Conservation (phyloP, 2,329 filamentous ascomycete genomes). For the Fusarium illudens region DNA sequence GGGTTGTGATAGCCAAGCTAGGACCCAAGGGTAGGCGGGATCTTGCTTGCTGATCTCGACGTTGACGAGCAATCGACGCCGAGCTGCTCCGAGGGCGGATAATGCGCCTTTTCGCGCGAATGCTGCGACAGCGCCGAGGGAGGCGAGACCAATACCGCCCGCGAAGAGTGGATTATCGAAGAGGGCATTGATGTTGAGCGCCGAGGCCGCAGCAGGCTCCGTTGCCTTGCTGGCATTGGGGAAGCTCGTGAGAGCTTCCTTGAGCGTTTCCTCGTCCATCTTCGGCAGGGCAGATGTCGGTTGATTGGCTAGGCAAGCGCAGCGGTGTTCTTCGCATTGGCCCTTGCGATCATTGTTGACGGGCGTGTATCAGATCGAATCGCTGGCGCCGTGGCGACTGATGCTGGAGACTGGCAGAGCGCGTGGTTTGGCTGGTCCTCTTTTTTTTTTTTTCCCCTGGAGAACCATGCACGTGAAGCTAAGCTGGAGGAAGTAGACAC, state of each 20-base stretch:
- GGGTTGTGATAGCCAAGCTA: conserved; percentile 92
- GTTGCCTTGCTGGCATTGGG: conserved; percentile 45
- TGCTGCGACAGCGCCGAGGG: conserved; percentile 81
- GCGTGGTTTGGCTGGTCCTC: conserved; percentile 9
- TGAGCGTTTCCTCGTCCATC: conserved; percentile 33
- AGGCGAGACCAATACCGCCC: conserved; percentile 88
- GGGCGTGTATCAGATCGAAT: neutral
- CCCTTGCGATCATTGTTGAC: neutral
- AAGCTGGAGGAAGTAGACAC: neutral
- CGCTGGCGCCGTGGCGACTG: neutral
- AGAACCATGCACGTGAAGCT: conserved; percentile 25
- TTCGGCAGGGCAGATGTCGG: neutral
- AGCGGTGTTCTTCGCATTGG: conserved; percentile 13
- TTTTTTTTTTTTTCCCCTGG: conserved; percentile 23
- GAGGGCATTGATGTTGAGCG: conserved; percentile 64
- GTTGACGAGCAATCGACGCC: conserved; percentile 88
- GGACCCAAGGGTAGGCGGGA: conserved; percentile 90
- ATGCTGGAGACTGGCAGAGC: neutral
- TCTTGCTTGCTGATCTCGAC: conserved; percentile 96
- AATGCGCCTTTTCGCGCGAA: conserved; percentile 82
- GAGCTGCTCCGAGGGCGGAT: conserved; percentile 75
- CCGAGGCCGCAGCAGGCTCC: conserved; percentile 42
- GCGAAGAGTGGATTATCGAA: conserved; percentile 71
- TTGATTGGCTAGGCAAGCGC: conserved; percentile 12
- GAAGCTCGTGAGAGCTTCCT: conserved; percentile 29